A percentile compares a stretch with the other conserved stretches of the same genome.
Evolutionary conservation across 1,139 yeast species (phyloP).

Genomic region (Suhomyces yuchorum): DNA sequence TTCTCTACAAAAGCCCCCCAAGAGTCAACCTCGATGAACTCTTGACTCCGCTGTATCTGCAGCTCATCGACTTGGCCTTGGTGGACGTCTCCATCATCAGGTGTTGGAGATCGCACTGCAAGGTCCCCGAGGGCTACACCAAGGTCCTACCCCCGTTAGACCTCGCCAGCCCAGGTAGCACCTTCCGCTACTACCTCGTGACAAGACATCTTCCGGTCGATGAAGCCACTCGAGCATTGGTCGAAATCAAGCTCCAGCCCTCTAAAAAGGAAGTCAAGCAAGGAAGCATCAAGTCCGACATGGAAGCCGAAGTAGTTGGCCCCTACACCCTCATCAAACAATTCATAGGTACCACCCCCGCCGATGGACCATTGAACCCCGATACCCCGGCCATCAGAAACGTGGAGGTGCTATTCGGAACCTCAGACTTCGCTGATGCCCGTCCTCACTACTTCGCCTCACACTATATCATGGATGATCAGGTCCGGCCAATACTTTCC

Average conservation of each 20-base stretch:
- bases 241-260: constrained; percentile 18
- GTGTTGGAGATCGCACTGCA: constrained; percentile 16
- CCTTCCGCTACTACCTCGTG: constrained; percentile 19
- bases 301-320: constrained; percentile 10
- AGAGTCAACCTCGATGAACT: neutral
- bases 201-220: constrained; percentile 15
- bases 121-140: constrained; percentile 17
- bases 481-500: constrained; percentile 17
- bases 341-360: constrained; percentile 14
- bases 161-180: constrained; percentile 7
- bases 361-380: constrained; percentile 8
- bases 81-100: constrained; percentile 18
- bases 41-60: constrained; percentile 3
- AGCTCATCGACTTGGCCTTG: constrained; percentile 8
- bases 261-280: neutral
- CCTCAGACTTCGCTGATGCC: constrained; percentile 25
- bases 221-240: constrained; percentile 17
- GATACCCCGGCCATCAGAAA: constrained; percentile 23
- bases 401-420: constrained; percentile 31
- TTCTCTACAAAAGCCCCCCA: neutral
- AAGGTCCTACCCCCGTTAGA: constrained; percentile 18
- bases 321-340: constrained; percentile 11
- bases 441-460: constrained; percentile 15
- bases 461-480: constrained; percentile 9
- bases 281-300: neutral